Base-by-base conservation (phyloP, 257 asterid genomes). In the Plectranthus barbatus region DNA sequence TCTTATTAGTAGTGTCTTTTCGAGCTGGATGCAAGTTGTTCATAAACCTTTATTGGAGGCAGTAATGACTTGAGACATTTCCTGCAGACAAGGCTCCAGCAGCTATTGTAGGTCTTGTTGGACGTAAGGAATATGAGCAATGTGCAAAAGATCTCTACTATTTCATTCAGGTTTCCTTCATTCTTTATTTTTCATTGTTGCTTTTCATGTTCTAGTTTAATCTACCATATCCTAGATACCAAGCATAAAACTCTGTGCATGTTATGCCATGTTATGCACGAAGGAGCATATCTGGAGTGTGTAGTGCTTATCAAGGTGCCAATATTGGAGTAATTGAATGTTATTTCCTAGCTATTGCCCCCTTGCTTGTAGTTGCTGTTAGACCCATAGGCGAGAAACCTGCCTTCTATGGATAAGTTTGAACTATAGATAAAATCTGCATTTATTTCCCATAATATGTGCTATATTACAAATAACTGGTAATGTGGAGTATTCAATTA, bases 71-170 rank as follows among this genome's bases (percentile, higher is more conserved):
- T 59, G 8, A 46, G 52, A 46, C 48, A 64, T 56, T 66, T 54
- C 24, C 60, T 74, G 76, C 94, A 92, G 99, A 89, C 61, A 89
- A 85, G 77, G 96, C 97, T 9, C 99, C 99, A 55, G 84, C 86
- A 76, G 86, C 96, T 68, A 74, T 89, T 29, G 96, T 89, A 0
- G 85, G 99, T 53, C 93, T 92, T 57, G 95, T 92, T 79, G 99
- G 99, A 64, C 80, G 68, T 24, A 86, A 76, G 78, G 96, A 89
- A 72, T 92, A 92, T 60, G 97, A 89, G 75, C 84, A 82, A 55
- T 89, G 94, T 72, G 97, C 90, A 10, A 83, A 83, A 77, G 99
- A 92, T 79, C 90, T 92, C 62, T 92, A 86, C 79, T 86, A 80
- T 71, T 92, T 92, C 86, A 79, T 92, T 75, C 99, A 92, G 99